Evolutionary conservation across 1,284 basidiomycete species (phyloP), one percentile per base, ranked within the genome.

Genomic region (Farysia itapuensis): DNA sequence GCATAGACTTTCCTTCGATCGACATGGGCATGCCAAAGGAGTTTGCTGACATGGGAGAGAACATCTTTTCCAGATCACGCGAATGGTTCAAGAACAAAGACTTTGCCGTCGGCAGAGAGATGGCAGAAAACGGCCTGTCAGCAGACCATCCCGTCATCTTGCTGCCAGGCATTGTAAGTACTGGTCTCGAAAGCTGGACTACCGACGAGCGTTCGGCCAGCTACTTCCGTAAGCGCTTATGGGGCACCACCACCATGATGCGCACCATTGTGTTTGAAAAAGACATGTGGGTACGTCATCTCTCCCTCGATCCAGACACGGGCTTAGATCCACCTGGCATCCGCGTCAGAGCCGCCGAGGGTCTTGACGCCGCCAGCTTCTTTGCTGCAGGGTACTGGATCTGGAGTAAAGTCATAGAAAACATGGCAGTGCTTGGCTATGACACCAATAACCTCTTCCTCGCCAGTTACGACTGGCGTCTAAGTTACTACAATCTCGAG

Each of bases 381-480:
- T 95, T 97, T 73, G 87, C 96, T 14, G 64, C 71, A 58, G 80
- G 90, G 4, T 96, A 91, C 77, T 95, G 92, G 92, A 86, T 95
- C 57, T 96, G 92, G 91, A 87, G 66, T 50, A 80, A 73, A 42
- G 36, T 45, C 43, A 85, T 97, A 11, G 87, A 96, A 77, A 96
- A 96, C 70, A 81, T 97, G 2, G 91, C 93, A 20, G 71, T 64
- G 14, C 59, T 74, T 4, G 72, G 72, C 13, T 75, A 75, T 48
- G 73, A 75, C 25, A 64, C 60, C 40, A 72, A 70, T 54, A 67
- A 67, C 36, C 65, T 75, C 39, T 69, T 52, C 35, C 57, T 75
- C 18, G 74, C 74, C n/a, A 52, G 48, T 36, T 77, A 74, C 54
- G 74, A 75, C 39, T 79, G 79, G 79, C 82, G 92, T 29, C 75